Evolutionary conservation across 768 basidiomycete species (phyloP), one percentile per base, ranked within the genome.

Genomic region (Leccinum boreale): DNA sequence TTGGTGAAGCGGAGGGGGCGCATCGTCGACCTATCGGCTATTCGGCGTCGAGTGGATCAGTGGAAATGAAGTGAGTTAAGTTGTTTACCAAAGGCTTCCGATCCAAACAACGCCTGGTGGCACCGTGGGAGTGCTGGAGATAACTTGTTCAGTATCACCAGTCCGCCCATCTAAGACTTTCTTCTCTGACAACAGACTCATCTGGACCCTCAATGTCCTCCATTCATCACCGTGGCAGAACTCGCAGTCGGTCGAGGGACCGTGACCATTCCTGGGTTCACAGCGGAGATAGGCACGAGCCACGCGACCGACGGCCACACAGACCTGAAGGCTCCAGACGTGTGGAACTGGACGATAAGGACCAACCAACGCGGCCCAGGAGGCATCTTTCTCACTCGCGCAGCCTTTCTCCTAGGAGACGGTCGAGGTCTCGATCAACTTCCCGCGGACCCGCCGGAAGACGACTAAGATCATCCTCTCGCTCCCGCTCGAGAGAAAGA

Each of bases 401-500:
- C 49, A 60, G 65, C 7, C 58, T 67, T 31, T 60, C 68, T 5
- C 63, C 58, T 17, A 55, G 61, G 54, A 56, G 53, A 35, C 63
- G 62, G 51, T 63, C 70, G 17, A 57, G 66, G 52, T 70, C 72
- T 35, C 64, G 65, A 56, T 73, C 72, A 11, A 51, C 61, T 12
- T 70, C 68, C 31, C 58, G 58, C 46, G 62, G 62, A 52, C 67
- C 59, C 19, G 50, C 49, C 33, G 42, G 44, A 3, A 61, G 45
- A 54, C 55, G 55, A 55, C 66, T 48, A 0, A 62, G 61, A 54
- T 63, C 68, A 15, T 8, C 53, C 55, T 71, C 70, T 2, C 67
- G 67, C 57, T 80, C 79, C 11, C 73, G 73, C 58, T 76, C 75
- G 5, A 71, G 65, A 59, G 74, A 74, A 47, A 61, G 54, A 26